phyloP scores from a whole-genome alignment of 805 yeast species.

The Candida arabinofermentans region DNA sequence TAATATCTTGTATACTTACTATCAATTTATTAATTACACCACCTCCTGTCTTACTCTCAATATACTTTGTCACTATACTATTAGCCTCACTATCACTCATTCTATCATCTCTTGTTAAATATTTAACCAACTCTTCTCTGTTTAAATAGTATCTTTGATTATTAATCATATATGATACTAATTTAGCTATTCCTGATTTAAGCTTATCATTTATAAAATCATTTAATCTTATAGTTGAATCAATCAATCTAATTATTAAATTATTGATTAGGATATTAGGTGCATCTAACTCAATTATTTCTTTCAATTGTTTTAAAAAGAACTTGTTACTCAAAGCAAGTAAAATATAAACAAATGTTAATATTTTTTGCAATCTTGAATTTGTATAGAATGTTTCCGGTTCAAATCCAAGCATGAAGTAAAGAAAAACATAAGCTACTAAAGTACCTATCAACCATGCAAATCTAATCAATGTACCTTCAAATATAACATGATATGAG shows the following conservation, averaged over 20 bases:
- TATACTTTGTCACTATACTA: too few species aligned
- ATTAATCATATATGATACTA: too few species aligned
- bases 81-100: too few species aligned
- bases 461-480: conserved; percentile 14
- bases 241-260: neutral
- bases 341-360: neutral
- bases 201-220: neutral
- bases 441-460: conserved; percentile 5
- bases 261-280: neutral
- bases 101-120: too few species aligned
- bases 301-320: neutral
- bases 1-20: conserved; percentile 21
- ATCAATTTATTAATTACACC: too few species aligned
- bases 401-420: too few species aligned
- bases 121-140: too few species aligned
- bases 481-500: conserved; percentile 1
- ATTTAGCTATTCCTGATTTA: too few species aligned
- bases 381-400: too few species aligned
- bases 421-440: conserved; percentile 4
- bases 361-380: neutral
- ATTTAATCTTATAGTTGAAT: neutral
- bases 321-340: neutral
- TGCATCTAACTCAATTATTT: neutral
- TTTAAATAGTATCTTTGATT: too few species aligned
- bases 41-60: too few species aligned